Evolutionary conservation across 1,284 basidiomycete species (phyloP), one percentile per base, ranked within the genome.

Genomic region (Athelia sp.): DNA sequence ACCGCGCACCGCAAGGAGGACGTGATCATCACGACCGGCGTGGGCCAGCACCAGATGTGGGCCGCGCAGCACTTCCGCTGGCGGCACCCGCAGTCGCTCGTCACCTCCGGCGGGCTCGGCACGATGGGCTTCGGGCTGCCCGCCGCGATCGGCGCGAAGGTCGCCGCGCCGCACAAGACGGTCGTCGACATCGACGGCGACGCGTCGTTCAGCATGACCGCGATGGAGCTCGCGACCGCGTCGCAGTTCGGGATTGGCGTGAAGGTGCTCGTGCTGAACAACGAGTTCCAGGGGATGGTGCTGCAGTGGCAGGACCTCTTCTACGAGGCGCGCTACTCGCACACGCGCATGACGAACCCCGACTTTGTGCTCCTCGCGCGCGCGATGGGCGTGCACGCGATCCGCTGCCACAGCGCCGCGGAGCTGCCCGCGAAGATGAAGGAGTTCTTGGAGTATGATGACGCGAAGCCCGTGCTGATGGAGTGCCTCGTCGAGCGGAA

Each of bases 31-130:
- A 73, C 92, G 2, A 98, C 97, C 2, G 96, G 96, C 61, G 97
- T 99, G 21, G 97, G 97, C 3, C 96, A 98, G 69, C 96, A 99
- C 73, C 96, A 99, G 71, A 99, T 99, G 96, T 99, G 94, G 94
- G 95, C 96, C 1, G 93, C 92, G 44, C 97, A 99, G 69, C 79
- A 90, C 68, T 98, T 84, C 72, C 79, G 94, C 58, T 98, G 95
- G 95, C 88, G 74, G 52, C 69, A 86, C 47, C 96, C 96, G 0
- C 79, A 87, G 38, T 81, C 90, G 31, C 90, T 95, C 87, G 84
- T 99, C 52, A 94, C 94, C 8, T 96, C 93, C n/a, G 96, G 96
- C 59, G 96, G 96, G 58, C 82, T 98, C 18, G 96, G 96, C 87
- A 96, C 93, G 0, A 99, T 98, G 96, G 97, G 96, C 61, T 98